These are phyloP conservation scores for Zasmidium angulare DNA, from an alignment of 2,329 filamentous ascomycete genomes.

Conservation along the genomic window DNA sequence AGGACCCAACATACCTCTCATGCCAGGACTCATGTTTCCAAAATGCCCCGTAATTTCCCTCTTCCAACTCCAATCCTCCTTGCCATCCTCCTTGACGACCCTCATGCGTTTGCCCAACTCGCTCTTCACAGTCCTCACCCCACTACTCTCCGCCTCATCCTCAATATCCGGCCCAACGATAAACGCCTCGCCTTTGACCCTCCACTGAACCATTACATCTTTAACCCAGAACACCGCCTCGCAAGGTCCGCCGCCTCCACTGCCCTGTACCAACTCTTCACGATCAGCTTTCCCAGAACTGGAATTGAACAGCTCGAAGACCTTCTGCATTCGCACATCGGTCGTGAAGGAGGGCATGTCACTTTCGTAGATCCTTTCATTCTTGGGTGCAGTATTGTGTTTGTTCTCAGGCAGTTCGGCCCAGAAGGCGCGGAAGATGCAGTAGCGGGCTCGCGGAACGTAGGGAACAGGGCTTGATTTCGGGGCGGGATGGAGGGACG, in stretches of 20 bases:
- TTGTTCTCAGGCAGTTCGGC: constrained; percentile 69
- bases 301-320: constrained; percentile 64
- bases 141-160: constrained; percentile 50
- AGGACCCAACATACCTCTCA: constrained; percentile 61
- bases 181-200: constrained; percentile 73
- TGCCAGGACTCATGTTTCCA: constrained; percentile 78
- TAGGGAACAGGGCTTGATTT: constrained; percentile 40
- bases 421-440: constrained; percentile 85
- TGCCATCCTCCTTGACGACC: constrained; percentile 45
- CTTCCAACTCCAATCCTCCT: constrained; percentile 69
- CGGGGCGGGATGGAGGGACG: constrained; percentile 49
- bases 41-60: constrained; percentile 83
- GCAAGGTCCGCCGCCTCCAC: constrained; percentile 67
- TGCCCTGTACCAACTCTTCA: constrained; percentile 46
- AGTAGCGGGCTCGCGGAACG: constrained; percentile 67
- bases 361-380: constrained; percentile 69
- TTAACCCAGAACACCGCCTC: constrained; percentile 83
- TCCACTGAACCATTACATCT: constrained; percentile 75
- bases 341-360: constrained; percentile 84
- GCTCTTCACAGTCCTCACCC: constrained; percentile 58
- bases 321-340: constrained; percentile 84
- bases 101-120: constrained; percentile 65
- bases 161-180: constrained; percentile 71
- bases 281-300: constrained; percentile 48
- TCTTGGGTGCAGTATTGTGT: constrained; percentile 70